Evolutionary conservation across 495 filamentous ascomycete species (phyloP).

Genomic region (Penicillium odoratum): DNA sequence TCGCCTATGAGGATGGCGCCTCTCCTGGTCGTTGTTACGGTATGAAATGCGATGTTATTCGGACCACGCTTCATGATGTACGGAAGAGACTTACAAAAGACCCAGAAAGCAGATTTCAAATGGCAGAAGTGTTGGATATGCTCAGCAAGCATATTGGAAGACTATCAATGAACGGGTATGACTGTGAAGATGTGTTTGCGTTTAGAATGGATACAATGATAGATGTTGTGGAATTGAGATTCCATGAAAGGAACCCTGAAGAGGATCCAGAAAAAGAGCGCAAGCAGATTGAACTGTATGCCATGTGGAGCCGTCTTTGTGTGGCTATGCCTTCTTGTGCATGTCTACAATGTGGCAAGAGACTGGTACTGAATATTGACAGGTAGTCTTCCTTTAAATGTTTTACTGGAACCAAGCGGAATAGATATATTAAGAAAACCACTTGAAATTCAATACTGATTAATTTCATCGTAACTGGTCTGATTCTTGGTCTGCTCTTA

Average conservation of each 20-base stretch:
- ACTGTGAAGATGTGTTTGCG: neutral
- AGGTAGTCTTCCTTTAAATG: neutral
- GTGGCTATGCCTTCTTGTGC: neutral
- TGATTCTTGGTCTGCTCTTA: no score
- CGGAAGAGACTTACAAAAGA: neutral
- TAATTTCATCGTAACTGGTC: no score
- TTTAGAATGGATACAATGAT: constrained; percentile 1
- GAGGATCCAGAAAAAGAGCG: neutral
- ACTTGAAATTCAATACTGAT: no score
- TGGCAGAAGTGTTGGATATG: neutral
- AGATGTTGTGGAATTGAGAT: neutral
- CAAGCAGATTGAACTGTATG: neutral
- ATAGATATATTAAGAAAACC: no score
- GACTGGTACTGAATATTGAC: neutral
- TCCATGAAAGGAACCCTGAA: neutral
- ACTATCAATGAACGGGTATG: neutral
- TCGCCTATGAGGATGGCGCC: neutral
- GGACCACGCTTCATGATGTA: neutral
- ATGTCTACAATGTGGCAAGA: neutral
- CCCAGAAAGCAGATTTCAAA: neutral
- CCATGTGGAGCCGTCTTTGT: neutral
- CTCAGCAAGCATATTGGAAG: neutral
- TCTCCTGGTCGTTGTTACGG: neutral
- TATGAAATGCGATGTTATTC: neutral
- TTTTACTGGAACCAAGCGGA: no score